phyloP scores from a whole-genome alignment of 2,329 filamentous ascomycete genomes.

The Aspergillus proliferans region DNA sequence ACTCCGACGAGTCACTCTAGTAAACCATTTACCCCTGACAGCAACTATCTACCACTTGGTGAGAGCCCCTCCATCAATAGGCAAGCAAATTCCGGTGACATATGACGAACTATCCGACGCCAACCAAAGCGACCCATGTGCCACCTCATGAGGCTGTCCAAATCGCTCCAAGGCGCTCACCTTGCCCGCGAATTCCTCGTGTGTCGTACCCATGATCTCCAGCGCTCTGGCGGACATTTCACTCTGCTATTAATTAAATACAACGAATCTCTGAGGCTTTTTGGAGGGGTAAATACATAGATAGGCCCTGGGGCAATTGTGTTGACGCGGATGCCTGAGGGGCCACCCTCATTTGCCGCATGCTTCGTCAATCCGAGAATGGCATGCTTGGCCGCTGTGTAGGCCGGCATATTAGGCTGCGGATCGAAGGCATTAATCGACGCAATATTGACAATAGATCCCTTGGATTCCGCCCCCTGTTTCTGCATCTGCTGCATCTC shows the following conservation, averaged over 20 bases:
- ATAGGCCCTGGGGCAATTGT: constrained; percentile 20
- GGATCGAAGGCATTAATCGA: constrained; percentile 33
- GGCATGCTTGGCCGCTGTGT: constrained; percentile 39
- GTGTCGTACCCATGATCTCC: constrained; percentile 11
- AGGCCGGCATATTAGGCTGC: constrained; percentile 35
- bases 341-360: constrained; percentile 28
- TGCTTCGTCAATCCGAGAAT: constrained; percentile 40
- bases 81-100: constrained; percentile 24
- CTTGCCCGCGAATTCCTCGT: constrained; percentile 13
- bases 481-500: constrained; percentile 38
- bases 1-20: constrained; percentile 37
- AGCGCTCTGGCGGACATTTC: constrained; percentile 11
- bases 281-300: constrained; percentile 1
- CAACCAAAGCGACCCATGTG: constrained; percentile 30
- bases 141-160: constrained; percentile 23
- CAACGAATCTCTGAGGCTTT: not conserved
- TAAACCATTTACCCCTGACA: not conserved
- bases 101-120: constrained; percentile 25
- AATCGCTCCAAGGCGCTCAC: constrained; percentile 11
- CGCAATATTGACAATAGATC: constrained; percentile 39
- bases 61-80: constrained; percentile 24
- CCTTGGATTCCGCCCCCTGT: constrained; percentile 13
- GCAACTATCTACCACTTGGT: not conserved
- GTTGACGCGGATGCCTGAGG: constrained; percentile 31
- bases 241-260: constrained; percentile 5